Percentiles rank a stretch among this genome's conserved stretches.
These are phyloP conservation scores for Aspergillus persii DNA, from an alignment of 2,329 filamentous ascomycete genomes.

Conservation along the genomic window DNA sequence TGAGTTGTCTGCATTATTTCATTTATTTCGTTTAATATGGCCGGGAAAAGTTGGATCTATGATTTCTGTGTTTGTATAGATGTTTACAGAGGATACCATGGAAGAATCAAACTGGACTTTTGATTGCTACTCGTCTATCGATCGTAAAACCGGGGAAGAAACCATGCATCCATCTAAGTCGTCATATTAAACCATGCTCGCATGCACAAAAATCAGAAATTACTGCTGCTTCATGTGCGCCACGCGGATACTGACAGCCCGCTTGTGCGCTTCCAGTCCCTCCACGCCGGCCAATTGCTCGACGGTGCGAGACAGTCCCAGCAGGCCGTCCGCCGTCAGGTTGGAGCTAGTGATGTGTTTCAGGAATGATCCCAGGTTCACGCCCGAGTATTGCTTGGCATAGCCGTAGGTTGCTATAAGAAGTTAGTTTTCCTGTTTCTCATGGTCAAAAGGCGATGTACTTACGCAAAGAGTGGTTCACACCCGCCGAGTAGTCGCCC, in stretches of 20 bases:
- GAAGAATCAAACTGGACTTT: not conserved
- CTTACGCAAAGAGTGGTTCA: constrained; percentile 96
- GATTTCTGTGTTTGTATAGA: constrained; percentile 5
- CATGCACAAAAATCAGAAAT: not conserved
- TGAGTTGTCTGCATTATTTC: constrained; percentile 4
- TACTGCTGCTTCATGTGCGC: constrained; percentile 39
- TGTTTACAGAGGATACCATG: constrained; percentile 19
- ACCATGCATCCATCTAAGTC: not conserved
- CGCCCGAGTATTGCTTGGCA: constrained; percentile 96
- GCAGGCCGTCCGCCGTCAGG: constrained; percentile 78
- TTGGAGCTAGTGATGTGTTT: constrained; percentile 98
- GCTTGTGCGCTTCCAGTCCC: constrained; percentile 87
- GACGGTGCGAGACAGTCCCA: constrained; percentile 81
- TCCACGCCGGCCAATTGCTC: constrained; percentile 96
- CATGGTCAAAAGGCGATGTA: constrained; percentile 25
- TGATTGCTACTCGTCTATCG: not conserved
- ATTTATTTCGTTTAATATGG: constrained; percentile 8
- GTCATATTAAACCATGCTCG: not conserved
- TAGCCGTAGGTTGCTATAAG: constrained; percentile 87
- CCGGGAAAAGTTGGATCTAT: not conserved
- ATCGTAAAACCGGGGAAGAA: not conserved
- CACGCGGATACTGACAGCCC: constrained; percentile 66
- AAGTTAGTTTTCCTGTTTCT: constrained; percentile 18
- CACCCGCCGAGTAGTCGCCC: constrained; percentile 95
- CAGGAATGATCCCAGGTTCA: constrained; percentile 92